Evolutionary conservation across 345 rosid genomes (phyloP), one percentile per base, ranked within the genome.

Genomic region (Gossypium herbaceum): DNA sequence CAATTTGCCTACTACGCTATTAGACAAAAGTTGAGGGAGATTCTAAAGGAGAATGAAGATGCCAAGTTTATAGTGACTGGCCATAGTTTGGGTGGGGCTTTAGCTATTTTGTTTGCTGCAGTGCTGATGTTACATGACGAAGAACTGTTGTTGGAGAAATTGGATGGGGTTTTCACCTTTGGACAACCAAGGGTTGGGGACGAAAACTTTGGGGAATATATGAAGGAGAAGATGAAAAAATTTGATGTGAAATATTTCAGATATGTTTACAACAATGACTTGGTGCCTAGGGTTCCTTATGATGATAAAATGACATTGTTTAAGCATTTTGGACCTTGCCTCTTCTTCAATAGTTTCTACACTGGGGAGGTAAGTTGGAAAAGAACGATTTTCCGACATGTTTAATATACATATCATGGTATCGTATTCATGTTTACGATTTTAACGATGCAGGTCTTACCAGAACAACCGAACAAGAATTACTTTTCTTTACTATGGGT

Each of bases 401-500:
- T 24, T 60, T 60, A 25, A 25, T 60, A 5, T 13, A 5, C 4
- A 6, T 25, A 25, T 59, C 17, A 11, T 59, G 1, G 29, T 13
- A 25, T 59, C 39, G 7, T 59, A 1, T 12, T 59, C 34, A 25
- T 60, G 43, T 13, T 25, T 25, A 7, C 17, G n/a, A 25, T 60
- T 25, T 6, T 29, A 8, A 39, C 39, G 56, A n/a, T 79, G 52
- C 79, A 89, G 93, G 82, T 88, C 16, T 25, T 86, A 54, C 7
- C 51, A 9, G 95, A 90, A 47, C 92, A 85, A 58, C 95, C 95
- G 8, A 90, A 89, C 81, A 91, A 85, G 85, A 90, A 90, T 79
- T 87, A 89, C 83, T 91, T 85, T 61, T 80, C 70, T 17, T 43
- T 82, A 47, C 12, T 85, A 17, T 87, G 87, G 88, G 75, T 39